Percentiles rank a stretch among this genome's conserved stretches.
Evolutionary conservation across 2,329 filamentous ascomycete species (phyloP).

Genomic region (Teratosphaeria zuluensis): DNA sequence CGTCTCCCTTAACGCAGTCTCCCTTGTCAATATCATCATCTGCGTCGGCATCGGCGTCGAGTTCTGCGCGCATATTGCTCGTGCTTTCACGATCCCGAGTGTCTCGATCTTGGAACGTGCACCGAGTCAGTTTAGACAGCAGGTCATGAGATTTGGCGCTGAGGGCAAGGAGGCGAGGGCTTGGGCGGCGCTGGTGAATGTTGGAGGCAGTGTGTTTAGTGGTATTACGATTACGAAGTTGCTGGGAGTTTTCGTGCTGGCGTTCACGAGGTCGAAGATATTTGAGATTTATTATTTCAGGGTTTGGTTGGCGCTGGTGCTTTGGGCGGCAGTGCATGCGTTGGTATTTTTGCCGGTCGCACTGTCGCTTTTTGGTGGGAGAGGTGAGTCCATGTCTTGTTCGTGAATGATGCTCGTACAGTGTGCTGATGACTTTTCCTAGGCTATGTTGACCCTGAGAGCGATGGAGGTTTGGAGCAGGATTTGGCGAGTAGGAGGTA

Average conservation of each 20-base stretch:
- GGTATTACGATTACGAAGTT: slow-evolving; percentile 96
- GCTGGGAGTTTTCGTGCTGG: slow-evolving; percentile 80
- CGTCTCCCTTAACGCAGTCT: slow-evolving; percentile 90
- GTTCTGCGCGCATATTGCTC: slow-evolving; percentile 93
- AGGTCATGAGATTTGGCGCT: background rate
- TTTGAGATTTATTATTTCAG: slow-evolving; percentile 99
- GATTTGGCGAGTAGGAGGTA: slow-evolving; percentile 74
- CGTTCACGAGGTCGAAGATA: slow-evolving; percentile 94
- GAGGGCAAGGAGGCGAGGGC: slow-evolving; percentile 68
- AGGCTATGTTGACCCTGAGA: slow-evolving; percentile 79
- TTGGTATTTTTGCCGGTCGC: slow-evolving; percentile 86
- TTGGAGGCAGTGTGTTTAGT: slow-evolving; percentile 87
- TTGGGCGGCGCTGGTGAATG: slow-evolving; percentile 89
- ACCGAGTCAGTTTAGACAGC: slow-evolving; percentile 55
- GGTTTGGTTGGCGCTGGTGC: slow-evolving; percentile 84
- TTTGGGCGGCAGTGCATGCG: slow-evolving; percentile 82
- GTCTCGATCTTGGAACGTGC: slow-evolving; percentile 71
- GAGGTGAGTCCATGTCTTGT: slow-evolving; percentile 43
- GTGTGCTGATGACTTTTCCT: slow-evolving; percentile 2
- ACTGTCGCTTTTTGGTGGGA: slow-evolving; percentile 73
- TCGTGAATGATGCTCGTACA: background rate
- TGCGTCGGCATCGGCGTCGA: slow-evolving; percentile 94
- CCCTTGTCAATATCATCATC: slow-evolving; percentile 91
- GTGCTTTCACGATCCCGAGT: slow-evolving; percentile 91
- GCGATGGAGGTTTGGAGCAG: slow-evolving; percentile 79